Evolutionary conservation across 768 basidiomycete genomes (phyloP), one percentile per base, ranked within the genome.

Genomic region (Kwoniella mangroviensis): DNA sequence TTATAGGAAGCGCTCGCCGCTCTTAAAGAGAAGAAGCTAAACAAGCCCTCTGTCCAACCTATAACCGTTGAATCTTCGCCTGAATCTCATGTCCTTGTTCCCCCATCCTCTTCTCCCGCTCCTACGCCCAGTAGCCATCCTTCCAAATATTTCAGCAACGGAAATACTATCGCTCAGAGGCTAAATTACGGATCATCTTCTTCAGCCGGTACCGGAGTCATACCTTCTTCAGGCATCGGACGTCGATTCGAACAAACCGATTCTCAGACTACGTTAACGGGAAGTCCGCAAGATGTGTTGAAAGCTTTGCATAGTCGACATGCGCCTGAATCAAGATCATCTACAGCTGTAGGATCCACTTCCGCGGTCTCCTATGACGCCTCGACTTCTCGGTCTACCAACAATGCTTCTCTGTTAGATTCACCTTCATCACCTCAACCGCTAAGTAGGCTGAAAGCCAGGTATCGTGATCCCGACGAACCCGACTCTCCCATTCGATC

Each of bases 401-500:
- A 24, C 40, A 69, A 42, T 42, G 10, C 52, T 42, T 24, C 28
- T n/a, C 41, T 55, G 64, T 43, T 49, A 68, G 55, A 71, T 65
- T 34, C 55, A 15, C 74, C 77, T 4, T 61, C 68, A 1, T 72
- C 77, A 17, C 77, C 77, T 51, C 51, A 64, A 55, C 77, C 72
- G 42, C 67, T 71, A 15, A 67, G 64, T 41, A 58, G 75, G n/a
- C 57, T 77, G 24, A 79, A 77, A 70, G 41, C 72, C 3, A 59
- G 65, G 41, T 79, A 77, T 49, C 52, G 65, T 11, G 77, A 73
- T 60, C 63, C 63, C 42, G 76, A 76, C 22, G 77, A 73, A 61
- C 62, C 45, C 41, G 76, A 76, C 13, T 62, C 77, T 2, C 77
- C 75, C 11, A 70, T 57, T 40, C 45, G 68, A 22, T 41, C 74